Conservation (phyloP, 495 filamentous ascomycete species). For the Melanomma pulvis-pyrius region DNA sequence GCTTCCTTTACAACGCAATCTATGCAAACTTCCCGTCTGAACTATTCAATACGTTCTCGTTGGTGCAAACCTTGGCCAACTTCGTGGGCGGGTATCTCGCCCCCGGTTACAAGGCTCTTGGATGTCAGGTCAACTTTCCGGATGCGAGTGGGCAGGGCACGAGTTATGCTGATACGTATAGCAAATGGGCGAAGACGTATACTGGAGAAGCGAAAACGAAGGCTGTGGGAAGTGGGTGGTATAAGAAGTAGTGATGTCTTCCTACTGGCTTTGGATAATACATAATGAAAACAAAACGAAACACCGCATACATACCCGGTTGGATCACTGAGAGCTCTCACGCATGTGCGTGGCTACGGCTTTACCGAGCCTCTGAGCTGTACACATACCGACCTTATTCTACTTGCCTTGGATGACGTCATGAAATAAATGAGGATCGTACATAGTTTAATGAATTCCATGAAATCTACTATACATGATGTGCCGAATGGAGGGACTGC, state of each 20-base stretch:
- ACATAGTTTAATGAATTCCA: too few species aligned
- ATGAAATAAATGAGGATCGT: too few species aligned
- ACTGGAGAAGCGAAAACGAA: slow-evolving; percentile 10
- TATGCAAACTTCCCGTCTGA: slow-evolving; percentile 17
- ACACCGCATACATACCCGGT: too few species aligned
- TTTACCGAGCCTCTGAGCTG: too few species aligned
- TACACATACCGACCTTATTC: too few species aligned
- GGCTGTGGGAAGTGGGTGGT: slow-evolving; percentile 20
- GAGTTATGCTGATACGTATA: neutral
- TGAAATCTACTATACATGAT: too few species aligned
- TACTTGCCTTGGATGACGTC: too few species aligned
- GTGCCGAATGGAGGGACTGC: too few species aligned
- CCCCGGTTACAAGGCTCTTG: slow-evolving; percentile 10
- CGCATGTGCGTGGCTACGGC: too few species aligned
- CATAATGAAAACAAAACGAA: too few species aligned
- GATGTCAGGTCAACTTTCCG: slow-evolving; percentile 11
- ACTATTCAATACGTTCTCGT: slow-evolving; percentile 5
- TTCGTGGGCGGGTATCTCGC: neutral
- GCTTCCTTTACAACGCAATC: slow-evolving; percentile 19
- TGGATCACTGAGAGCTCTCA: too few species aligned
- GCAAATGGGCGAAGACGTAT: slow-evolving; percentile 9
- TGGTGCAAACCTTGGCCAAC: slow-evolving; percentile 7
- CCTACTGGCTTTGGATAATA: too few species aligned
- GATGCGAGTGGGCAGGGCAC: neutral
- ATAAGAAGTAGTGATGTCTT: slow-evolving; percentile 9